A percentile compares a stretch with the other conserved stretches of the same genome.
phyloP scores from a whole-genome alignment of 129 eudicot species.

The Lactuca sativa region DNA sequence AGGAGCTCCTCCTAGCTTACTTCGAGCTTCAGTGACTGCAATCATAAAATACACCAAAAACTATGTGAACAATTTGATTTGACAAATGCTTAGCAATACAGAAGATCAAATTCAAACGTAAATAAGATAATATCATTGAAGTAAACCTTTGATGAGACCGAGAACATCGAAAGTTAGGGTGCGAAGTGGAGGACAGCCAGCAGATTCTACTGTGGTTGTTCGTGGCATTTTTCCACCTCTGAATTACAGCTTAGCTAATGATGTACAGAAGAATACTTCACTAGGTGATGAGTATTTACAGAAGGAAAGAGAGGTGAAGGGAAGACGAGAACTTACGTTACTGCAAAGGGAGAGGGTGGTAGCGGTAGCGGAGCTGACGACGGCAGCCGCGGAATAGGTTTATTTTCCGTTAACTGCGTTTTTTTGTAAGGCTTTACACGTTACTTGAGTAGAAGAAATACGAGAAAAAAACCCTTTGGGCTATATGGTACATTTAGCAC shows the following conservation, averaged over 20 bases:
- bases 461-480: slow-evolving; percentile 7
- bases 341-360: not conserved
- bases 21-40: slow-evolving; percentile 78
- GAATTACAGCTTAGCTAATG: slow-evolving; percentile 10
- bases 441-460: too few relatives aligned
- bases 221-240: slow-evolving; percentile 61
- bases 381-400: slow-evolving; percentile 33
- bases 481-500: not conserved
- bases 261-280: not conserved
- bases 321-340: not conserved
- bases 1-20: slow-evolving; percentile 56
- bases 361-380: slow-evolving; percentile 22
- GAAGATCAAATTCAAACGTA: slow-evolving; percentile 35
- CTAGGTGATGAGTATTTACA: not conserved
- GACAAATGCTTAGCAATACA: not conserved
- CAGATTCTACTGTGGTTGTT: slow-evolving; percentile 65
- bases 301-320: not conserved
- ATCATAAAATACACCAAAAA: slow-evolving; percentile 4
- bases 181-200: slow-evolving; percentile 90
- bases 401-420: slow-evolving; percentile 19
- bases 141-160: slow-evolving; percentile 83
- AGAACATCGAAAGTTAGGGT: slow-evolving; percentile 82
- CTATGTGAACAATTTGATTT: slow-evolving; percentile 3
- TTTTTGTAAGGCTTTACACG: too few relatives aligned
- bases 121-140: slow-evolving; percentile 24